Evolutionary conservation across 768 basidiomycete genomes (phyloP), one percentile per base, ranked within the genome.

Genomic region (Lentinula lateritia): DNA sequence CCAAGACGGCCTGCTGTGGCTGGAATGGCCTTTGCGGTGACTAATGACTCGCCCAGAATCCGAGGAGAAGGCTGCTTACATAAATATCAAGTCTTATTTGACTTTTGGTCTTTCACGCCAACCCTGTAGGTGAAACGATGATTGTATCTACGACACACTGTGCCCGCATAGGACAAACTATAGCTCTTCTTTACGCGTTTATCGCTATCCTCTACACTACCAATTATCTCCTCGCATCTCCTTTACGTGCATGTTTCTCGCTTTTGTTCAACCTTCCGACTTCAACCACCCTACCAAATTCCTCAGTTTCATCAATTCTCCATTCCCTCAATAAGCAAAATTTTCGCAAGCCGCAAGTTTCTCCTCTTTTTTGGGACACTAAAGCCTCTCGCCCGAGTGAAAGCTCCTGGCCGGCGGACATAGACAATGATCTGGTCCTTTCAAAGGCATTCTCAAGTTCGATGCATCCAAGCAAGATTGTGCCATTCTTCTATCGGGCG

Each of bases 401-500:
- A 50, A 34, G 58, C 56, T 32, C 32, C 60, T 66, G 68, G 60
- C 76, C 74, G 75, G 62, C 65, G 8, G 66, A 71, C 42, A 66
- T 84, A 60, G 74, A 75, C 53, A 81, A 84, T 68, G 77, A 77
- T 10, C 71, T 84, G 20, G 79, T 89, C 58, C 74, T 91, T 10
- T 86, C 87, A 18, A 90, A 90, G 66, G 84, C 85, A 4, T 90
- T 92, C 66, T 74, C 88, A 3, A 78, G 78, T 59, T 84, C 84
- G 20, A 84, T 90, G 82, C 82, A 83, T 41, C 92, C 92, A 0
- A 87, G 82, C 67, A 85, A 85, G 64, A 84, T 93, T 58, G 79
- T 91, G 20, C 93, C 93, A 0, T 95, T 87, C 75, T 93, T 89
- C 72, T 92, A 90, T 70, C 83, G 84, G 56, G 90, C 89, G 2